phyloP scores from a whole-genome alignment of 495 filamentous ascomycete species.

The Aspergillus funiculosus region DNA sequence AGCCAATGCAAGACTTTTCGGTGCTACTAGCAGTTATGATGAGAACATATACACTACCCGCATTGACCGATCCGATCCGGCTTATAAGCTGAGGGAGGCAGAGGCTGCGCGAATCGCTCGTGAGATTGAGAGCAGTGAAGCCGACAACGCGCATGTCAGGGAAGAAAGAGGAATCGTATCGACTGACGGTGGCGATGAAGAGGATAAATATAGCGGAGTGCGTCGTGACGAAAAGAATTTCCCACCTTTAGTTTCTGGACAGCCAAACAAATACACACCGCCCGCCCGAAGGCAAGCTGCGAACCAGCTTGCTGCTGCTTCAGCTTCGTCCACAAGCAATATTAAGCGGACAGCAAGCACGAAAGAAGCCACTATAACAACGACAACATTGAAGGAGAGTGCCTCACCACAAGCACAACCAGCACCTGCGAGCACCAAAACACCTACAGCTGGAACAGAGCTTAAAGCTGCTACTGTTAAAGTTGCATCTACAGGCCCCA shows the following conservation, averaged over 20 bases:
- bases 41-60: constrained; percentile 91
- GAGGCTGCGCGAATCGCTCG: constrained; percentile 77
- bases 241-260: constrained; percentile 56
- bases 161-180: constrained; percentile 77
- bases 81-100: constrained; percentile 69
- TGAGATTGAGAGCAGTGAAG: constrained; percentile 72
- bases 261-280: constrained; percentile 79
- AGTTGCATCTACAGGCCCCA: constrained; percentile 17
- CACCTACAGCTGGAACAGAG: constrained; percentile 27
- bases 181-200: constrained; percentile 70
- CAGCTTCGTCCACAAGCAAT: constrained; percentile 60
- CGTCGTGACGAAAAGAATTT: constrained; percentile 63
- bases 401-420: constrained; percentile 32
- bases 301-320: constrained; percentile 59
- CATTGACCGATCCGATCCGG: constrained; percentile 75
- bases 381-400: constrained; percentile 24
- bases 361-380: constrained; percentile 19
- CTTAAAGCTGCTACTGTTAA: constrained; percentile 32
- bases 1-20: constrained; percentile 80
- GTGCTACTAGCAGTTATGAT: constrained; percentile 79
- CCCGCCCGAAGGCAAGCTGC: constrained; percentile 77
- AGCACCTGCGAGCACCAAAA: constrained; percentile 15
- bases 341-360: constrained; percentile 21
- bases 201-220: constrained; percentile 94
- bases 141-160: constrained; percentile 71